Evolutionary conservation across 805 yeast genomes (phyloP).

Genomic region (Tetrapisispora namnaoensis): DNA sequence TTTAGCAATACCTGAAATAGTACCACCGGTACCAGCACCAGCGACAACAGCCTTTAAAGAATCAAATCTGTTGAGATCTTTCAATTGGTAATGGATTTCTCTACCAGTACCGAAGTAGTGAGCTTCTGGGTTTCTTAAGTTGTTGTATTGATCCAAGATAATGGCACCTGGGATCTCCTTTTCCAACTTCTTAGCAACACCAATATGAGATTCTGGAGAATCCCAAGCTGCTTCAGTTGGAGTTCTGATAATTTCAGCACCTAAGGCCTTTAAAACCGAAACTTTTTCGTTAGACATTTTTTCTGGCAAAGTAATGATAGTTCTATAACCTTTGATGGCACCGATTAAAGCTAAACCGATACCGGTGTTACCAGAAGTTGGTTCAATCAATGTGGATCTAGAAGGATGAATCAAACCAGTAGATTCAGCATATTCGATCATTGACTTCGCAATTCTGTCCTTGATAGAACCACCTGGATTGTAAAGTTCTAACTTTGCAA

Average conservation of each 20-base stretch:
- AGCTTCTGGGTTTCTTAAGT: slow-evolving; percentile 71
- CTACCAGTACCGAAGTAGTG: slow-evolving; percentile 78
- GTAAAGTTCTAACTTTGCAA: slow-evolving; percentile 72
- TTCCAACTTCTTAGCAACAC: slow-evolving; percentile 73
- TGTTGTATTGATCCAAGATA: slow-evolving; percentile 74
- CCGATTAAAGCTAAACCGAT: slow-evolving; percentile 82
- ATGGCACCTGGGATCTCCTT: slow-evolving; percentile 78
- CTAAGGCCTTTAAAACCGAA: slow-evolving; percentile 76
- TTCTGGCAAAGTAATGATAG: slow-evolving; percentile 82
- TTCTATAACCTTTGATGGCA: slow-evolving; percentile 78
- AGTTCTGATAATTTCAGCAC: slow-evolving; percentile 85
- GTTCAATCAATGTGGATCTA: slow-evolving; percentile 66
- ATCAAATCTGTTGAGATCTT: slow-evolving; percentile 33
- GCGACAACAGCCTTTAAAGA: slow-evolving; percentile 68
- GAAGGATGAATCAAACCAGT: slow-evolving; percentile 77
- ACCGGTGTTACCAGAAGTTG: slow-evolving; percentile 88
- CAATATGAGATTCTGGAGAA: slow-evolving; percentile 83
- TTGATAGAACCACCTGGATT: slow-evolving; percentile 88
- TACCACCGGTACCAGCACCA: slow-evolving; percentile 94
- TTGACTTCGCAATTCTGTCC: slow-evolving; percentile 78
- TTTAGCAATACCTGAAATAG: slow-evolving; percentile 71
- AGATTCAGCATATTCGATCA: slow-evolving; percentile 79
- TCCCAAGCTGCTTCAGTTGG: slow-evolving; percentile 93
- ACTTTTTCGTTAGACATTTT: slow-evolving; percentile 90
- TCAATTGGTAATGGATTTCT: slow-evolving; percentile 76